These are phyloP conservation scores for Penicillium arizonense DNA, from an alignment of 495 filamentous ascomycete genomes.

Conservation along the genomic window DNA sequence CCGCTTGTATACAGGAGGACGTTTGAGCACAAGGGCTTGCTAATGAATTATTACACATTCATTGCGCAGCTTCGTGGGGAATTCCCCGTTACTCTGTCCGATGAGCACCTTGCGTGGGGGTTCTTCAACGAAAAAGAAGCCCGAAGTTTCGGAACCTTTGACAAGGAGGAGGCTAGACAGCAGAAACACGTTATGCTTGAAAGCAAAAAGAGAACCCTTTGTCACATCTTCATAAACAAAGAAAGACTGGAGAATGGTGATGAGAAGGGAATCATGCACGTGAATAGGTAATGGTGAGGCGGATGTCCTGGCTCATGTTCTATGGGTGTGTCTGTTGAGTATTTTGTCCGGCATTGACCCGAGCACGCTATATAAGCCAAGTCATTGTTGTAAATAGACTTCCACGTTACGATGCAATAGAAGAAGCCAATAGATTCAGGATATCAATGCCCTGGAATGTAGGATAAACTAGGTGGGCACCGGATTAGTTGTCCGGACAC, in stretches of 20 bases:
- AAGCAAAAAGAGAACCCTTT: not conserved
- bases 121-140: not conserved
- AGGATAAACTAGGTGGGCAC: too few species aligned
- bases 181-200: not conserved
- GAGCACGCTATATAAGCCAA: too few species aligned
- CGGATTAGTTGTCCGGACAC: too few species aligned
- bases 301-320: too few species aligned
- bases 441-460: too few species aligned
- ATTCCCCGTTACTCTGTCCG: not conserved
- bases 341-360: too few species aligned
- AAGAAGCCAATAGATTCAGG: too few species aligned
- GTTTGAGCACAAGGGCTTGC: not conserved
- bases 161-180: not conserved
- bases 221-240: not conserved
- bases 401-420: too few species aligned
- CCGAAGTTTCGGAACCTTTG: not conserved
- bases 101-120: not conserved
- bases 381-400: too few species aligned
- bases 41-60: not conserved
- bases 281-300: too few species aligned
- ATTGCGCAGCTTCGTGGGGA: not conserved
- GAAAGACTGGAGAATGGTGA: not conserved
- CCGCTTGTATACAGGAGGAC: not conserved
- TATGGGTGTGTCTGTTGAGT: too few species aligned
- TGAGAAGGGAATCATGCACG: not conserved